Conservation (phyloP, 2,329 filamentous ascomycete species). For the Colletotrichum navitas region DNA sequence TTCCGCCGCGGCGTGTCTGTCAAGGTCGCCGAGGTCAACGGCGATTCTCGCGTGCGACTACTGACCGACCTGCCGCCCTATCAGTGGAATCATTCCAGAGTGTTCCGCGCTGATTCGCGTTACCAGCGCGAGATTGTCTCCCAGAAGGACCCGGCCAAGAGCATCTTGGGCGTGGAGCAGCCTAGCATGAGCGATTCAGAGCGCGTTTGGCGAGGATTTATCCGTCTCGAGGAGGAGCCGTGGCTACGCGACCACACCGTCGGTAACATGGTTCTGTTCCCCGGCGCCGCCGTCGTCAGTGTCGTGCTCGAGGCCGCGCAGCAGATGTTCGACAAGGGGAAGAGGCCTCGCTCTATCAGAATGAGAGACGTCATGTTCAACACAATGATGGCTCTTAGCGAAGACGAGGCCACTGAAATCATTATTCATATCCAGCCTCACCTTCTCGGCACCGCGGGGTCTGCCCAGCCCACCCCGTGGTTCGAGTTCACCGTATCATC, state of each 20-base stretch:
- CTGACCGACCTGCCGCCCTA: constrained; percentile 34
- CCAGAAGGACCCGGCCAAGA: neutral
- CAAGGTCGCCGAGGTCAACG: constrained; percentile 13
- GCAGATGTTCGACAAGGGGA: constrained; percentile 22
- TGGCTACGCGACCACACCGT: constrained; percentile 58
- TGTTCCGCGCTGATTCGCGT: neutral
- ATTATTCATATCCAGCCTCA: neutral
- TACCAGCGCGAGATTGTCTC: constrained; percentile 4
- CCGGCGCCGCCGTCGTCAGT: constrained; percentile 54
- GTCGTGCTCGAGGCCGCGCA: constrained; percentile 38
- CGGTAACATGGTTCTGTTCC: constrained; percentile 57
- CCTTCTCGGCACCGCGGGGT: neutral
- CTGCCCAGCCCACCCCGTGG: neutral
- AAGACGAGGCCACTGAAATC: neutral
- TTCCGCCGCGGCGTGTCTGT: neutral
- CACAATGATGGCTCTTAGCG: neutral
- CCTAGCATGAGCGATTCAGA: constrained; percentile 55
- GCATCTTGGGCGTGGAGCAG: too few relatives aligned
- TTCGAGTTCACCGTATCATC: neutral
- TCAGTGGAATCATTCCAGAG: constrained; percentile 22
- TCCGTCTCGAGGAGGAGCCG: constrained; percentile 45
- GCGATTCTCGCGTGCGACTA: neutral
- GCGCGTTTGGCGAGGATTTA: constrained; percentile 18
- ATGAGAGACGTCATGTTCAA: neutral
- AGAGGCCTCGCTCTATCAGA: neutral